A percentile compares a stretch with the other conserved stretches of the same genome.
These are phyloP conservation scores for Pyropia yezoensis DNA, from an alignment of 23 red algal species.

Conservation along the genomic window DNA sequence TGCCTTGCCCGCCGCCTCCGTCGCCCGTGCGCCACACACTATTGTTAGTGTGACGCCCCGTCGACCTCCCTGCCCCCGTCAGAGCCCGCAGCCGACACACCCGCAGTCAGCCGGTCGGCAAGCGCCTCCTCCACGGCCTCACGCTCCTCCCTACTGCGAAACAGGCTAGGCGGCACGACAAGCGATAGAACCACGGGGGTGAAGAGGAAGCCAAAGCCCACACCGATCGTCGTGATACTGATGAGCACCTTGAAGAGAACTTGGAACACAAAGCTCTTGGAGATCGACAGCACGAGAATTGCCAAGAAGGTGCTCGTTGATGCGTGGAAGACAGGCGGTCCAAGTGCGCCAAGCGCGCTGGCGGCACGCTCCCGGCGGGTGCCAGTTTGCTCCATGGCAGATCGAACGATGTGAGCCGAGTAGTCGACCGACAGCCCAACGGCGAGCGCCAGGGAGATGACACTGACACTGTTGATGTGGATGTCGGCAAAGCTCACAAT, in stretches of 20 bases:
- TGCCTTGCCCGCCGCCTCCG: no score
- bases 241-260: slow-evolving; percentile 52
- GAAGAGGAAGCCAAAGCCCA: slow-evolving; percentile 44
- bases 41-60: no score
- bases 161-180: slow-evolving; percentile 45
- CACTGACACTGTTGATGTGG: slow-evolving; percentile 46
- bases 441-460: slow-evolving; percentile 49
- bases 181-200: slow-evolving; percentile 44
- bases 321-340: slow-evolving; percentile 66
- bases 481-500: slow-evolving; percentile 41
- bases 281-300: slow-evolving; percentile 28
- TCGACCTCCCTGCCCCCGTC: no score
- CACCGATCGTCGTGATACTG: slow-evolving; percentile 41
- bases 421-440: slow-evolving; percentile 47
- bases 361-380: slow-evolving; percentile 36
- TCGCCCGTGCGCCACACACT: no score
- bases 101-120: slow-evolving; percentile 10
- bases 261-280: slow-evolving; percentile 56
- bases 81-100: background rate
- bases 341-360: slow-evolving; percentile 44
- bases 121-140: slow-evolving; percentile 18
- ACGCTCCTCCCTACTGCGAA: slow-evolving; percentile 18
- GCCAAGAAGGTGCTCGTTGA: slow-evolving; percentile 60
- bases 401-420: slow-evolving; percentile 46
- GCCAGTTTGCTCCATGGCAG: slow-evolving; percentile 46